These are phyloP conservation scores for Rhynchosporium agropyri DNA, from an alignment of 2,329 filamentous ascomycete species.

Conservation along the genomic window DNA sequence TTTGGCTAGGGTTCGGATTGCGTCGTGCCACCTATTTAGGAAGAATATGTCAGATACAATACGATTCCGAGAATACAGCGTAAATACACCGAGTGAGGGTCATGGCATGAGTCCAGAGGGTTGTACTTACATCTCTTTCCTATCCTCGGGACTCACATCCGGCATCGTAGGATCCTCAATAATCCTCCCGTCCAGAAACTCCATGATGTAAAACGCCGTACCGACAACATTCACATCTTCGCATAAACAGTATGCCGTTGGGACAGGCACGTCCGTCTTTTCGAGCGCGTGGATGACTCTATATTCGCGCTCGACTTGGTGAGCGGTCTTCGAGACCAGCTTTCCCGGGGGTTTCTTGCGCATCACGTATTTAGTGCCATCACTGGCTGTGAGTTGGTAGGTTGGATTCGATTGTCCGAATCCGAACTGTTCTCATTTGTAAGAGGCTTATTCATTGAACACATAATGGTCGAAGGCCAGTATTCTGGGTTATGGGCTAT, in stretches of 20 bases:
- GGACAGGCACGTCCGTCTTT: constrained; percentile 81
- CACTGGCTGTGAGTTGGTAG: constrained; percentile 79
- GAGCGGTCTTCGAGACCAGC: constrained; percentile 89
- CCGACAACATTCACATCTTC: constrained; percentile 80
- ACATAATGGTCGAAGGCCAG: not conserved
- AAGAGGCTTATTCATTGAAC: not conserved
- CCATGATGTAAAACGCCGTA: constrained; percentile 97
- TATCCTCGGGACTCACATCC: constrained; percentile 66
- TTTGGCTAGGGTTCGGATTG: constrained; percentile 78
- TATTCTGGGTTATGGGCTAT: not conserved
- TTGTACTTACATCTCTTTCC: constrained; percentile 65
- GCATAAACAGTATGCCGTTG: constrained; percentile 81
- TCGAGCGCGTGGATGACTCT: constrained; percentile 83
- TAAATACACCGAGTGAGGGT: not conserved
- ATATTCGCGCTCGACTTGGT: constrained; percentile 96
- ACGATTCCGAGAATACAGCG: too few species aligned
- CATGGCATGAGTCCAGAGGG: too few species aligned
- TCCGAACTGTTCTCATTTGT: constrained; percentile 67
- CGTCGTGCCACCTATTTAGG: constrained; percentile 72
- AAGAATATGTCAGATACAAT: not conserved
- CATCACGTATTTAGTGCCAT: constrained; percentile 77
- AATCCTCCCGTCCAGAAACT: constrained; percentile 90
- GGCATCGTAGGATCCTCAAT: constrained; percentile 88
- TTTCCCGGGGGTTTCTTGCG: constrained; percentile 98
- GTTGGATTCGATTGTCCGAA: constrained; percentile 98